Conservation (phyloP, 306 rosid species). For the Echinosophora koreensis region DNA sequence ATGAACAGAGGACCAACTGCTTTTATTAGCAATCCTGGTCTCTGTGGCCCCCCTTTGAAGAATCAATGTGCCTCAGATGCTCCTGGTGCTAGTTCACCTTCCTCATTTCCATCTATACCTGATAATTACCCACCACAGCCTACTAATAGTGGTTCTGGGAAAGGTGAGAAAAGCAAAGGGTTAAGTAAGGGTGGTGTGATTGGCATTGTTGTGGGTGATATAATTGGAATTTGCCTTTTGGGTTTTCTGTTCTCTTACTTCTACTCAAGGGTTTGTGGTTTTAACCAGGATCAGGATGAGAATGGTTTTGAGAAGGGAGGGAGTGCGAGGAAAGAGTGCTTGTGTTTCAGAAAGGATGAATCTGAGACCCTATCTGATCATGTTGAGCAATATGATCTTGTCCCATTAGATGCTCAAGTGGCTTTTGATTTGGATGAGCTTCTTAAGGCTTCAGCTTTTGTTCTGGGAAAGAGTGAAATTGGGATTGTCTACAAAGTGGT, state of each 20-base stretch:
- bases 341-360: slow-evolving; percentile 70
- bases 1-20: slow-evolving; percentile 91
- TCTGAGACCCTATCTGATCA: slow-evolving; percentile 70
- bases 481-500: slow-evolving; percentile 88
- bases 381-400: slow-evolving; percentile 72
- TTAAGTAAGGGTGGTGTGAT: slow-evolving; percentile 60
- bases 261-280: slow-evolving; percentile 62
- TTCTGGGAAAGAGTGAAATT: slow-evolving; percentile 79
- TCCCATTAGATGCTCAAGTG: slow-evolving; percentile 70
- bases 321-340: slow-evolving; percentile 58
- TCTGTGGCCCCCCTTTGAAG: slow-evolving; percentile 86
- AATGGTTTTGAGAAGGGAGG: slow-evolving; percentile 51
- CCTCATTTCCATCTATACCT: slow-evolving; percentile 67
- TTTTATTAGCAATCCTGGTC: slow-evolving; percentile 74
- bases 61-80: slow-evolving; percentile 66
- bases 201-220: slow-evolving; percentile 67
- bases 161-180: slow-evolving; percentile 55
- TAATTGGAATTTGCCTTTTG: slow-evolving; percentile 73
- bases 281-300: slow-evolving; percentile 54
- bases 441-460: slow-evolving; percentile 88
- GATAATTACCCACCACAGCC: slow-evolving; percentile 58
- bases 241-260: slow-evolving; percentile 77
- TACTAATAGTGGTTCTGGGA: slow-evolving; percentile 44
- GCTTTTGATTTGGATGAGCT: slow-evolving; percentile 83
- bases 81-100: slow-evolving; percentile 54